Evolutionary conservation across 2,329 filamentous ascomycete species (phyloP).

Genomic region (Leptoxyphium fumago): DNA sequence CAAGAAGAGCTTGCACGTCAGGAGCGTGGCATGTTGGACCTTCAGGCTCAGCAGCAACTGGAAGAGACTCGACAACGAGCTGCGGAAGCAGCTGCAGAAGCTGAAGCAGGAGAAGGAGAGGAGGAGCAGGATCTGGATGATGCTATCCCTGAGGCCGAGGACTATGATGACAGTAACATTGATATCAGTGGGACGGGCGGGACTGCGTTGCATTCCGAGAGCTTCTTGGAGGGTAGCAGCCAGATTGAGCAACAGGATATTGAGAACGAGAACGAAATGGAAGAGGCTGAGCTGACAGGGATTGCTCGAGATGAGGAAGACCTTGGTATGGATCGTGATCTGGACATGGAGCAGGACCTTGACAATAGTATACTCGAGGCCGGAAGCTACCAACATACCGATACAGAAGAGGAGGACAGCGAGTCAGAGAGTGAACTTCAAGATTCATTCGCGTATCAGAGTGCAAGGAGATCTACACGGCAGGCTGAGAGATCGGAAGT

Average conservation of each 20-base stretch:
- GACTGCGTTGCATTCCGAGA: constrained; percentile 34
- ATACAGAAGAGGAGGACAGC: constrained; percentile 34
- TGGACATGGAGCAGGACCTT: constrained; percentile 17
- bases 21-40: constrained; percentile 57
- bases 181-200: constrained; percentile 15
- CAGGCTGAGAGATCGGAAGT: constrained; percentile 3
- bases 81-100: constrained; percentile 25
- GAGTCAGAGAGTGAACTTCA: constrained; percentile 13
- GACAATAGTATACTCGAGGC: constrained; percentile 39
- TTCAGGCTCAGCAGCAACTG: constrained; percentile 47
- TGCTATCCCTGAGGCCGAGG: constrained; percentile 55
- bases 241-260: constrained; percentile 25
- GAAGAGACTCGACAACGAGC: constrained; percentile 32
- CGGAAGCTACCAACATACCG: constrained; percentile 39
- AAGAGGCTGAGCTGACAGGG: constrained; percentile 33
- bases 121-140: constrained; percentile 33
- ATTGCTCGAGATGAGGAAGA: constrained; percentile 34
- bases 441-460: constrained; percentile 13
- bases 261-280: constrained; percentile 27
- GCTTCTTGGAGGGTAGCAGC: constrained; percentile 31
- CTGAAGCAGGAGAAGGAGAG: constrained; percentile 25
- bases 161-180: constrained; percentile 40
- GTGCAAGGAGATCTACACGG: constrained; percentile 5
- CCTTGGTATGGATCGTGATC: constrained; percentile 19
- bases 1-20: constrained; percentile 59